Percentiles rank a stretch among this genome's conserved stretches.
phyloP scores from a whole-genome alignment of 192 early-diverging fungal species.

The Coemansia sp. region DNA sequence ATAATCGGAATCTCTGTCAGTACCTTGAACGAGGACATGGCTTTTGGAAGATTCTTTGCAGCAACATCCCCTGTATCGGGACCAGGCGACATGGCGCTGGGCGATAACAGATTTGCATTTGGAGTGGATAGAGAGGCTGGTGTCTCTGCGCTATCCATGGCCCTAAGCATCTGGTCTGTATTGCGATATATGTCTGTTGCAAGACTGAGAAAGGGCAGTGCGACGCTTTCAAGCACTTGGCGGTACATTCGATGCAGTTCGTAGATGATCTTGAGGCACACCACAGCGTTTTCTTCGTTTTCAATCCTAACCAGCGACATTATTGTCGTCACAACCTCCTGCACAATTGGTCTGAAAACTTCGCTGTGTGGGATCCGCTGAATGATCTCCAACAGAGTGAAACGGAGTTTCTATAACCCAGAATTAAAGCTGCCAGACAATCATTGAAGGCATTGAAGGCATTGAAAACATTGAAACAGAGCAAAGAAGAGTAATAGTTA shows the following conservation, averaged over 20 bases:
- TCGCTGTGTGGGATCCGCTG: constrained; percentile 92
- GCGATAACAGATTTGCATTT: constrained; percentile 57
- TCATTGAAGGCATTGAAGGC: too few relatives aligned
- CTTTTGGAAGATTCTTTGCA: constrained; percentile 69
- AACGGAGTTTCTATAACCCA: constrained; percentile 74
- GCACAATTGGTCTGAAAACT: constrained; percentile 70
- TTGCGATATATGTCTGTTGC: constrained; percentile 93
- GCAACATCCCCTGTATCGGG: constrained; percentile 60
- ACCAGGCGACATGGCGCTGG: constrained; percentile 75
- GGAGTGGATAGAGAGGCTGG: constrained; percentile 61
- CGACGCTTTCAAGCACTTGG: constrained; percentile 77
- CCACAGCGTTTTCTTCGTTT: constrained; percentile 97
- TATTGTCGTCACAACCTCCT: constrained; percentile 72
- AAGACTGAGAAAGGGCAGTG: constrained; percentile 87
- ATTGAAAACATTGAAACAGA: too few relatives aligned
- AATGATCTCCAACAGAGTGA: constrained; percentile 87
- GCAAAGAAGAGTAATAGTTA: too few relatives aligned
- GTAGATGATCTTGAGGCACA: constrained; percentile 91
- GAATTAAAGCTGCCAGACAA: too few relatives aligned
- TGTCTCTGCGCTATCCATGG: constrained; percentile 68
- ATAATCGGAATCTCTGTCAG: constrained; percentile 98
- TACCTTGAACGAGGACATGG: constrained; percentile 93
- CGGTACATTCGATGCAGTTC: constrained; percentile 93
- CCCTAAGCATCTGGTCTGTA: constrained; percentile 73
- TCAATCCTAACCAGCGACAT: constrained; percentile 82